Evolutionary conservation across 768 basidiomycete species (phyloP), one percentile per base, ranked within the genome.

Genomic region (Tulasnella sp.): DNA sequence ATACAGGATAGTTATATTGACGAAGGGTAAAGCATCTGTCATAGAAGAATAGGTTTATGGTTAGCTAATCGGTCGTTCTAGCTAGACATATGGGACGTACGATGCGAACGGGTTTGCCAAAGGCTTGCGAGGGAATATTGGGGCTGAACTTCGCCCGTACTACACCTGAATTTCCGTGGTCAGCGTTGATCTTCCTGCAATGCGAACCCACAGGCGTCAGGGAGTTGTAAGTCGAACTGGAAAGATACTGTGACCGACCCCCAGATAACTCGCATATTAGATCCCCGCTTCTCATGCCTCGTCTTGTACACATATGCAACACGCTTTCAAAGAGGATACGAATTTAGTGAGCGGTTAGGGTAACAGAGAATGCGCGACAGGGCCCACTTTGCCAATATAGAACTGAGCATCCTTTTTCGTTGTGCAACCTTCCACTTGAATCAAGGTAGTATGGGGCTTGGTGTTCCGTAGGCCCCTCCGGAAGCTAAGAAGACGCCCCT

Each of bases 261-360:
- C 92, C 92, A 98, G 78, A 98, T 97, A 63, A 98, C 91, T 66
- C 96, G 88, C 69, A 97, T 78, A 74, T 93, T 92, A 66, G 91
- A 88, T 61, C 96, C 96, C 72, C 85, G 84, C 65, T 94, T 81
- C 74, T 91, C 89, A 72, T 83, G 80, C 80, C 96, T 92, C 62
- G 92, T 94, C 71, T 85, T 87, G 84, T 99, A 99, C 66, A 99
- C 92, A 74, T 85, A 99, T 61, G 96, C 96, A 63, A 99, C 80
- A 67, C 94, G 88, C 92, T 96, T 43, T 22, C 19, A 42, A 60
- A 50, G 38, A 48, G 49, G 42, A 61, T 44, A 24, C 19, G 38
- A 31, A n/a, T 62, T 63, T 34, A 42, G 24, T 60, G 19, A 57
- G 11, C 7, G 4, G 11, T 17, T 38, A n/a, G 44, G 29, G 48